Percentiles rank a stretch among this genome's conserved stretches.
These are phyloP conservation scores for Glarea lozoyensis DNA, from an alignment of 495 filamentous ascomycete genomes.

Conservation along the genomic window DNA sequence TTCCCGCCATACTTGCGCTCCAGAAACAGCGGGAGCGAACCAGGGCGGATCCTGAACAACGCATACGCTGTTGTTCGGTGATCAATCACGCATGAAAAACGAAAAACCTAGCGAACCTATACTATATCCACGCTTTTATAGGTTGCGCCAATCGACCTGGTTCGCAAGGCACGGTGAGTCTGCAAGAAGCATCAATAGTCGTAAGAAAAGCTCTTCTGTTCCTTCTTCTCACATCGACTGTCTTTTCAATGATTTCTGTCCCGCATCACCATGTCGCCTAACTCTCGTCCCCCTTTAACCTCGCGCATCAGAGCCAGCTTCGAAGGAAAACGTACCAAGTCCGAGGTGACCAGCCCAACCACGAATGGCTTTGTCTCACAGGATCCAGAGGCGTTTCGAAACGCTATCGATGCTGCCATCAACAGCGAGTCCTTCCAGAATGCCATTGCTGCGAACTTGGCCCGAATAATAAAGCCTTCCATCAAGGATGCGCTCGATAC, in stretches of 20 bases:
- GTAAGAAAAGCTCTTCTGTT: conserved; percentile 2
- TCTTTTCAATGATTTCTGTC: conserved; percentile 1
- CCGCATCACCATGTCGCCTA: conserved; percentile 1
- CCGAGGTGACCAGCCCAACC: conserved; percentile 1
- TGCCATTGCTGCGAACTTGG: conserved; percentile 19
- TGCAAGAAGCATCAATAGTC: not conserved
- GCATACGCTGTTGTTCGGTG: conserved; percentile 7
- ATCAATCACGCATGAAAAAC: conserved; percentile 12
- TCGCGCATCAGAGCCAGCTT: conserved; percentile 7
- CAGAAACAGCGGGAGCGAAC: not conserved
- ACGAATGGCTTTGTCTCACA: conserved; percentile 11
- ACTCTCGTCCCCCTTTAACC: conserved; percentile 9
- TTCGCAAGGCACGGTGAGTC: conserved; percentile 6
- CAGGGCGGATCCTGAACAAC: conserved; percentile 3
- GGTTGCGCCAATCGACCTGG: not conserved
- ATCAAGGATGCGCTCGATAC: conserved; percentile 21
- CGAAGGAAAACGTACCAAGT: conserved; percentile 9
- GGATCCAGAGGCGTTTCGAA: conserved; percentile 15
- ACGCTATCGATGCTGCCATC: conserved; percentile 20
- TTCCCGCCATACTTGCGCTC: not conserved
- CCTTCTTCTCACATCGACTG: not conserved
- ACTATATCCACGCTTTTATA: conserved; percentile 8
- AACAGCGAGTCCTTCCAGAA: conserved; percentile 18
- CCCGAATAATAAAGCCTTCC: conserved; percentile 18
- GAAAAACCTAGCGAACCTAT: conserved; percentile 2